phyloP scores from a whole-genome alignment of 1,139 yeast genomes.

The Diutina mesorugosa region DNA sequence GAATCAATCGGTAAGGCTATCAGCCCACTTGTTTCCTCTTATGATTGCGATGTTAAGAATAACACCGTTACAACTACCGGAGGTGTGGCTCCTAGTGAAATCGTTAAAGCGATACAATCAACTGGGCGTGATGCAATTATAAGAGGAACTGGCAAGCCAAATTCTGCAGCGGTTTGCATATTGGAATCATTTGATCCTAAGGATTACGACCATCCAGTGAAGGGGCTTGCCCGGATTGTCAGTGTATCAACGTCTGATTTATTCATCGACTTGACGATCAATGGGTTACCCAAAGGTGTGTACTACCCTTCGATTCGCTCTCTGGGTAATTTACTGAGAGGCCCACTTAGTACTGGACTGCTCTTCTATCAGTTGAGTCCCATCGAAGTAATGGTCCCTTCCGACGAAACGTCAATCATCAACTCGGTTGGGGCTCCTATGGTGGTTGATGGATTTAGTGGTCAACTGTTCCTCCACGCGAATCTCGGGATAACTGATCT shows the following conservation, averaged over 20 bases:
- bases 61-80: slow-evolving; percentile 58
- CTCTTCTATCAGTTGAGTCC: slow-evolving; percentile 34
- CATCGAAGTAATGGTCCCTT: slow-evolving; percentile 28
- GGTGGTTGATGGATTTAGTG: slow-evolving; percentile 22
- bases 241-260: slow-evolving; percentile 38
- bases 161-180: slow-evolving; percentile 87
- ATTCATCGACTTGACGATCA: slow-evolving; percentile 67
- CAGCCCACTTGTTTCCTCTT: slow-evolving; percentile 30
- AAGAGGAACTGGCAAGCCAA: slow-evolving; percentile 80
- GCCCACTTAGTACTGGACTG: slow-evolving; percentile 59
- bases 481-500: slow-evolving; percentile 45
- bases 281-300: slow-evolving; percentile 51
- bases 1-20: slow-evolving; percentile 44
- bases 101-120: slow-evolving; percentile 50
- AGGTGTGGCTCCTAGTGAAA: slow-evolving; percentile 52
- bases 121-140: slow-evolving; percentile 84
- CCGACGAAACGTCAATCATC: slow-evolving; percentile 19
- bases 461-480: slow-evolving; percentile 55
- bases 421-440: slow-evolving; percentile 21
- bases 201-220: slow-evolving; percentile 47
- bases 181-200: slow-evolving; percentile 54
- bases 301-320: slow-evolving; percentile 60
- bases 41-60: slow-evolving; percentile 37
- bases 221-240: slow-evolving; percentile 85
- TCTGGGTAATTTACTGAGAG: slow-evolving; percentile 66